Conservation (phyloP, 305 asterid species). For the Fraxinus sp. region DNA sequence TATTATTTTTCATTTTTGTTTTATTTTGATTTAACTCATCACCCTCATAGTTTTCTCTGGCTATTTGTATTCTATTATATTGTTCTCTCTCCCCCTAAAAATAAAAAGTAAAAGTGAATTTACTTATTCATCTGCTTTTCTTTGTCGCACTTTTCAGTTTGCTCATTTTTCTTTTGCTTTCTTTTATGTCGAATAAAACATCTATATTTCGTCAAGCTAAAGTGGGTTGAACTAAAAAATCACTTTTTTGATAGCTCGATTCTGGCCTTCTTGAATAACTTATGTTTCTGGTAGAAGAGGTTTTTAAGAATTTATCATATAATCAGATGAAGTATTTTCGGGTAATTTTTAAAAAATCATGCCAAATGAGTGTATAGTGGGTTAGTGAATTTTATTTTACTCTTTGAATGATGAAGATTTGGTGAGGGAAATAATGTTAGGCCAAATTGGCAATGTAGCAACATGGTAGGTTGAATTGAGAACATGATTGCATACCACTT, state of each 20-base stretch:
- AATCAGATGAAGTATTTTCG: not conserved
- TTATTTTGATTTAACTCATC: conserved; percentile 35
- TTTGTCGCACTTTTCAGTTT: not conserved
- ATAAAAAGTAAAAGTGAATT: conserved; percentile 26
- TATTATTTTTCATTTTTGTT: conserved; percentile 15
- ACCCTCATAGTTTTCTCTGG: conserved; percentile 13
- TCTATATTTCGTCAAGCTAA: not conserved
- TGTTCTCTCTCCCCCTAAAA: conserved; percentile 26
- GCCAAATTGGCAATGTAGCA: not conserved
- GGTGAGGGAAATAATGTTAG: conserved; percentile 1
- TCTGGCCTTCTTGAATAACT: not conserved
- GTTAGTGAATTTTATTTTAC: not conserved
- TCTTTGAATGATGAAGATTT: not conserved
- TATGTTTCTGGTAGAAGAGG: not conserved
- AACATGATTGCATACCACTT: conserved; percentile 10
- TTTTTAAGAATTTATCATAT: not conserved
- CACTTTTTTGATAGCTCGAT: not conserved
- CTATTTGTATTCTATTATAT: conserved; percentile 48
- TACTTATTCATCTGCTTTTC: conserved; percentile 14
- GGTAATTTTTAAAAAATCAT: not conserved
- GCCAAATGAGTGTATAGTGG: not conserved
- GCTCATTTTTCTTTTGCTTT: not conserved
- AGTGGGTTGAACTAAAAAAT: not conserved
- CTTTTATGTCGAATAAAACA: not conserved
- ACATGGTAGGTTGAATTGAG: not conserved